Evolutionary conservation across 2,329 filamentous ascomycete genomes (phyloP).

Genomic region (Botrytis deweyae): DNA sequence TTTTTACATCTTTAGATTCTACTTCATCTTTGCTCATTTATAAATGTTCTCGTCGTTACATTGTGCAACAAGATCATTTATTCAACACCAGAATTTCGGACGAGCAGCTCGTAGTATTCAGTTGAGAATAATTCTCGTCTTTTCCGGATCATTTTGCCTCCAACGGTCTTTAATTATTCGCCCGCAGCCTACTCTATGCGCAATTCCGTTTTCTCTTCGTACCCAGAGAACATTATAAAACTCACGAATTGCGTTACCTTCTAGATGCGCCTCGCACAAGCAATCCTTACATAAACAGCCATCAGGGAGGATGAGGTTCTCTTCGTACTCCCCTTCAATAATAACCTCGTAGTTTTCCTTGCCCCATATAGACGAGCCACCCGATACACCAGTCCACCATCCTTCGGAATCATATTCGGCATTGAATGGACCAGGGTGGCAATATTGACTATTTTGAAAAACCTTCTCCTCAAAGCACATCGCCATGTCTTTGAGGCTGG

Average conservation of each 20-base stretch:
- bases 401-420: not conserved
- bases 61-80: not conserved
- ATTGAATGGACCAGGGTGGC: not conserved
- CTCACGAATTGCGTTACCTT: not conserved
- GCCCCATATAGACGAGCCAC: too few relatives aligned
- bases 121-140: not conserved
- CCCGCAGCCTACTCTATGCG: not conserved
- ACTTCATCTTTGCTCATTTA: not conserved
- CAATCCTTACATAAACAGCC: fast-evolving
- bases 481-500: not conserved
- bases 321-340: not conserved
- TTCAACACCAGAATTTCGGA: not conserved
- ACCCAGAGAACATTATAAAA: not conserved
- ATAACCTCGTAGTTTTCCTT: not conserved
- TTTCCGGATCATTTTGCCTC: not conserved
- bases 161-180: not conserved
- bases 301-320: not conserved
- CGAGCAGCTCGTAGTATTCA: not conserved
- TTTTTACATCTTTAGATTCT: not conserved
- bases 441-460: not conserved
- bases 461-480: not conserved
- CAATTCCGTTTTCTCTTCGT: not conserved
- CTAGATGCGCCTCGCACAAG: too few relatives aligned
- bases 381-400: not conserved
- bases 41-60: fast-evolving